Evolutionary conservation across 192 early-diverging fungal species (phyloP), one percentile per base, ranked within the genome.

Genomic region (Linnemannia exigua): DNA sequence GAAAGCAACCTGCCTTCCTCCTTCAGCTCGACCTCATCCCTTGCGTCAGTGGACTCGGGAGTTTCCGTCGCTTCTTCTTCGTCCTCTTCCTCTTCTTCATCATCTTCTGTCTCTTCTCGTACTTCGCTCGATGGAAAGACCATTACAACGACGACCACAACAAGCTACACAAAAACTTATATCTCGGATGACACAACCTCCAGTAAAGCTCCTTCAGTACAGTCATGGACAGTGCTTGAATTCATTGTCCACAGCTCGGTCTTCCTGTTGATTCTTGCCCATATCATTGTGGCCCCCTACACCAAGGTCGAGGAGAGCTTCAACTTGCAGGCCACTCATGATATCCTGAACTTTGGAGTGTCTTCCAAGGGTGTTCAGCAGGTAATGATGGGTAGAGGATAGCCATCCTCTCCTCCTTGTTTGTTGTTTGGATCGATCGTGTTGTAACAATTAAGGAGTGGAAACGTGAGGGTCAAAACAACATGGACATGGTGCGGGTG

Each of bases 231-330:
- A 67, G 31, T n/a, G 0, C 5, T 41, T 1, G 82, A 85, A 20
- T 44, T 17, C 47, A 8, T 79, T n/a, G 31, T 72, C 22, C 51
- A 71, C 19, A 47, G 72, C n/a, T 17, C 48, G 8, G 73, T 85
- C 50, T 47, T 85, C 15, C 0, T 33, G 14, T 33, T 85, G 69
- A 75, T 85, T 74, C 8, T 79, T 22, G 19, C 87, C 44, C 79
- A 93, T 72, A 75, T 87, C 3, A 35, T 87, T 68, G 44, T 89
- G 36, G 92, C 87, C 46, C 98, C 97, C 0, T 98, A 89, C 87
- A 97, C 97, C 46, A 99, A 99, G 88, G 97, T 99, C 70, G 97
- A 99, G 87, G 98, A 99, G 87, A 97, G 95, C 79, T 99, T 99
- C 90, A 97, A 96, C 80, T 74, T 97, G 67, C 98, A 99, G 88